A percentile compares a stretch with the other conserved stretches of the same genome.
phyloP scores from a whole-genome alignment of 1,284 basidiomycete genomes.

The Moesziomyces sp. region DNA sequence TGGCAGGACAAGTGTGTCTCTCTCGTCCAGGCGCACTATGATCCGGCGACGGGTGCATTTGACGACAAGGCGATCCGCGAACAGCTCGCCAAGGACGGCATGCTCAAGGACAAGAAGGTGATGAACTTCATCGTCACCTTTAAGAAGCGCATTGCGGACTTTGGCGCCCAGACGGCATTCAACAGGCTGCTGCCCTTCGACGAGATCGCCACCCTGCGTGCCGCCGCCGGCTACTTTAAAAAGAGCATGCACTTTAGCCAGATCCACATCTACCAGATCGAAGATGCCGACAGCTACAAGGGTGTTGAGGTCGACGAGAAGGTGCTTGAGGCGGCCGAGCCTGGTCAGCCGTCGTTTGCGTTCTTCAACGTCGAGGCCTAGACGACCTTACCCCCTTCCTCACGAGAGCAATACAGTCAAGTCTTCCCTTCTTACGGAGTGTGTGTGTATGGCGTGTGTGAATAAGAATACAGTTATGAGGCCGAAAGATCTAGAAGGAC shows the following conservation, averaged over 20 bases:
- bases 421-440: no score
- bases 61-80: conserved; percentile 85
- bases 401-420: no score
- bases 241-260: conserved; percentile 81
- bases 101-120: conserved; percentile 93
- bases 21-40: conserved; percentile 79
- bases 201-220: conserved; percentile 79
- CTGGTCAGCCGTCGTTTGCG: conserved; percentile 71
- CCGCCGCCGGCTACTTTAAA: conserved; percentile 76
- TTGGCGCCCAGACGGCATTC: conserved; percentile 84
- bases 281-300: conserved; percentile 73
- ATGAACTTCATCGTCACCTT: conserved; percentile 95
- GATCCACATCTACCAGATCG: conserved; percentile 78
- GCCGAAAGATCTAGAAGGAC: not conserved
- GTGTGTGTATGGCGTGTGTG: no score
- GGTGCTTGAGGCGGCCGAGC: conserved; percentile 86
- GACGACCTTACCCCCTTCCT: not conserved
- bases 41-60: conserved; percentile 74
- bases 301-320: conserved; percentile 74
- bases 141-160: conserved; percentile 89
- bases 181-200: conserved; percentile 87
- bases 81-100: conserved; percentile 77
- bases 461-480: not conserved
- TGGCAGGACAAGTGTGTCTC: conserved; percentile 91
- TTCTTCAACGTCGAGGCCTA: conserved; percentile 35